Base-by-base conservation (phyloP, 495 filamentous ascomycete genomes). In the Penicillium cataractarum region DNA sequence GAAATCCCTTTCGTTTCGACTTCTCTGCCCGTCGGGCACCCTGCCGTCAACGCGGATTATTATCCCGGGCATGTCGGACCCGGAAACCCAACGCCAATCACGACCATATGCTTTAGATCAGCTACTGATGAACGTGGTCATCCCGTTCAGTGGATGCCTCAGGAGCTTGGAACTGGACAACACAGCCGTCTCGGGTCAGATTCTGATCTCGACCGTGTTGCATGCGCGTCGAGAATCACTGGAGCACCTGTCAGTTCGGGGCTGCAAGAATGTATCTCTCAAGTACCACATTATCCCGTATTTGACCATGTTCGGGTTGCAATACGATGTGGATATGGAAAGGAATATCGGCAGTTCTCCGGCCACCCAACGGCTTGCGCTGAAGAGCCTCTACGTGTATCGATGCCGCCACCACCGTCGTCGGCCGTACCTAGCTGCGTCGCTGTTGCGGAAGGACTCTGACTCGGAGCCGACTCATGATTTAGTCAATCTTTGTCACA, bases 251-350 rank as follows among this genome's bases (percentile, higher is more conserved):
- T 88, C 85, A 6, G 81, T 87, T 37, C 80, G 85, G 9, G 85
- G 85, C 8, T 88, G 85, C 79, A 87, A 88, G 70, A 86, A 88
- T 71, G 85, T 88, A 32, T 87, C 85, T 19, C 74, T 88, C 51
- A 88, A 88, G 70, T 88, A 88, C 64, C 85, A 88, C 57, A 83
- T 88, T 57, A 78, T 87, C 35, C 85, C 85, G 3, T 88, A 82
- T 58, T 72, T 88, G 19, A 78, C 78, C 48, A 76, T 84, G 76
- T 82, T 77, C 57, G 73, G 75, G 8, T 65, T 83, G 6, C 81
- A 83, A 60, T 74, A 73, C 60, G 76, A 80, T 66, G 72, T 77
- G 35, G 75, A 77, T 33, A 77, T 74, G 65, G 79, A 78, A 48
- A 74, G 57, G 27, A 75, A 69, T 26, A 71, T 67, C 40, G 73